Conservation (phyloP, 75 land plant species). For the Pseudotsuga menziesii region DNA sequence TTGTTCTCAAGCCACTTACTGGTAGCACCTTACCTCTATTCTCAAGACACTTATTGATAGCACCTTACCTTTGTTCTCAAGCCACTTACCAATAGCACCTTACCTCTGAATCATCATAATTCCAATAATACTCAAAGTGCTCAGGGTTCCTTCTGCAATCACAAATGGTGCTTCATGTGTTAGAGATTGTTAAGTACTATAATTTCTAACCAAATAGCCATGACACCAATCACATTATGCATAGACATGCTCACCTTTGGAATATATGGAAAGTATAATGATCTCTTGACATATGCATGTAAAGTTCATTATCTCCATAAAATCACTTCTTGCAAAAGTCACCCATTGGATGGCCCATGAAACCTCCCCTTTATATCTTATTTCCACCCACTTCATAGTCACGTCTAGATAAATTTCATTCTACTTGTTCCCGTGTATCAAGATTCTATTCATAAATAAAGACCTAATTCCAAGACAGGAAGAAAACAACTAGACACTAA, state of each 20-base stretch:
- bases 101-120: slow-evolving; percentile 96
- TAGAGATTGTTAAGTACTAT: background rate
- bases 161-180: background rate
- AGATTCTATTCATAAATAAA: slow-evolving; percentile 96
- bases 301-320: slow-evolving; percentile 97
- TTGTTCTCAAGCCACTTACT: too few species aligned
- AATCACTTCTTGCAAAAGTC: slow-evolving; percentile 83
- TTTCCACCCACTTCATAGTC: slow-evolving; percentile 89
- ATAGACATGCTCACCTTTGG: slow-evolving; percentile 63
- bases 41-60: too few species aligned
- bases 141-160: slow-evolving; percentile 87
- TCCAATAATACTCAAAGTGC: slow-evolving; percentile 84
- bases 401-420: slow-evolving; percentile 69
- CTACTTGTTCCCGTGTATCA: slow-evolving; percentile 69
- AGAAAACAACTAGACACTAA: too few species aligned
- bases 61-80: too few species aligned
- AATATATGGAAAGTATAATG: slow-evolving; percentile 97
- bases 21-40: too few species aligned
- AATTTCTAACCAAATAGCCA: background rate
- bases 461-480: slow-evolving; percentile 44
- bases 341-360: slow-evolving; percentile 88
- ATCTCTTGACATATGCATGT: slow-evolving; percentile 91
- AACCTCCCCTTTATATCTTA: slow-evolving; percentile 69
- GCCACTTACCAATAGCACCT: background rate
- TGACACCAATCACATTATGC: background rate